Conservation (phyloP, 352 stramenopile genomes). For the Pythium apleroticum region DNA sequence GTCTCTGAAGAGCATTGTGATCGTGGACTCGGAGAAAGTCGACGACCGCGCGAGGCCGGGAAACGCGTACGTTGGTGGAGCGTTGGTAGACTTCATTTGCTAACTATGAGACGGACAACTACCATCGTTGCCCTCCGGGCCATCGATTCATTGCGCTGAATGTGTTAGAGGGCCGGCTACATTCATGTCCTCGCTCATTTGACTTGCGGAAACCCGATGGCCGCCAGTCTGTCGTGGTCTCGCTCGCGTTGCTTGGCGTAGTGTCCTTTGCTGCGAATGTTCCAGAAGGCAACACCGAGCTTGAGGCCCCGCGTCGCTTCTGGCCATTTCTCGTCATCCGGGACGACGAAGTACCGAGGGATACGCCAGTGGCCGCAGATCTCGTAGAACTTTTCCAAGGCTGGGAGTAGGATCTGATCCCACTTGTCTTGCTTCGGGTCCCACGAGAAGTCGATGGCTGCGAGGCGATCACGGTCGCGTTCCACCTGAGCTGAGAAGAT, state of each 20-base stretch:
- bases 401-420: neutral
- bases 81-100: neutral
- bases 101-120: too few relatives aligned
- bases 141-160: neutral
- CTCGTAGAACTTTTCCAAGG: neutral
- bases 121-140: too few relatives aligned
- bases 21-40: conserved; percentile 9
- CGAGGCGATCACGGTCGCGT: neutral
- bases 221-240: neutral
- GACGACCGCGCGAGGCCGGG: neutral
- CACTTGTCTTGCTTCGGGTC: neutral
- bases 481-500: neutral
- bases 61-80: neutral
- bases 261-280: too few relatives aligned
- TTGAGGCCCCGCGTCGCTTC: neutral
- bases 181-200: neutral
- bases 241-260: neutral
- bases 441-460: neutral
- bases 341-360: neutral
- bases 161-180: too few relatives aligned
- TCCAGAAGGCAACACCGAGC: neutral
- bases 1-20: conserved; percentile 13
- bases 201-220: neutral
- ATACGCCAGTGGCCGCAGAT: neutral
- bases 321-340: neutral